A percentile compares a stretch with the other conserved stretches of the same genome.
Conservation (phyloP, 2,329 filamentous ascomycete species). For the Trichoderma breve region DNA sequence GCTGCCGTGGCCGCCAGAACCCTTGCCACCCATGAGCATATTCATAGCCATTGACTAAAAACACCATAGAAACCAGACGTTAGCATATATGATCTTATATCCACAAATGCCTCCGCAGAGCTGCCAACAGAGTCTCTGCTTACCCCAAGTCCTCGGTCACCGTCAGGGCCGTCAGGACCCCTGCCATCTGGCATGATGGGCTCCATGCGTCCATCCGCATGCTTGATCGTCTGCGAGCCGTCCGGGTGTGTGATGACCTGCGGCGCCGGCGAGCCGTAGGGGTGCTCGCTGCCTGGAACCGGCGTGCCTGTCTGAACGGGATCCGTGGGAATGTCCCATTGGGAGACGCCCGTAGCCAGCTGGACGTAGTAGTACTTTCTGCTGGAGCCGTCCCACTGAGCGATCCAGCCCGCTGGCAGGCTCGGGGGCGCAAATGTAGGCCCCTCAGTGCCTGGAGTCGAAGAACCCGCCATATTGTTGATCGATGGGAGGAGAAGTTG, state of each 20-base stretch:
- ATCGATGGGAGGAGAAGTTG: not conserved
- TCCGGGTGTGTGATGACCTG: conserved; percentile 62
- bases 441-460: conserved; percentile 57
- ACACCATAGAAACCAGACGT: conserved; percentile 18
- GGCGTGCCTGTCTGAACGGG: conserved; percentile 58
- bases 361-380: conserved; percentile 71
- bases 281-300: conserved; percentile 59
- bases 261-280: conserved; percentile 57
- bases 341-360: conserved; percentile 67
- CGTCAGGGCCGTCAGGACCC: conserved; percentile 50
- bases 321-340: conserved; percentile 70
- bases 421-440: conserved; percentile 59
- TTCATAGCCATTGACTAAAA: conserved; percentile 59
- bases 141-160: conserved; percentile 66
- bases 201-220: conserved; percentile 61
- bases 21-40: conserved; percentile 52
- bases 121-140: conserved; percentile 32
- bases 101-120: not conserved
- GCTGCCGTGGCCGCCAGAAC: conserved; percentile 28
- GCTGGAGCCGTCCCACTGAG: conserved; percentile 64
- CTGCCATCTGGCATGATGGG: conserved; percentile 57
- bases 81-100: not conserved
- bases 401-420: conserved; percentile 65
- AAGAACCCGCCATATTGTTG: conserved; percentile 52
- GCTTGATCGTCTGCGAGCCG: conserved; percentile 59